A percentile compares a stretch with the other conserved stretches of the same genome.
Conservation (phyloP, 2,329 filamentous ascomycete species). For the Dactylellina drechsleri region DNA sequence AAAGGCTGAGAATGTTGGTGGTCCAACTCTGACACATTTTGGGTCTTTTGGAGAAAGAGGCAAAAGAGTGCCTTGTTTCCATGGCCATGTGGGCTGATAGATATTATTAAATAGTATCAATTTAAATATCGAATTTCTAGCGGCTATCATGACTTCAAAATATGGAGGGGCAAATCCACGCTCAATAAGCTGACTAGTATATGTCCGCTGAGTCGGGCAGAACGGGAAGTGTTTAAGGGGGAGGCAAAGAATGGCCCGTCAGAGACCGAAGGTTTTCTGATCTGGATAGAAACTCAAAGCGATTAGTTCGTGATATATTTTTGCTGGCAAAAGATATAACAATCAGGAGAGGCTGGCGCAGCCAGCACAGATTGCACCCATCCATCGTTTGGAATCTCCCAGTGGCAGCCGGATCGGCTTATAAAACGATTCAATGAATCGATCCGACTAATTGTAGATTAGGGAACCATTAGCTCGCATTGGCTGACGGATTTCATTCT, state of each 20-base stretch:
- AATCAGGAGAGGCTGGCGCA: conserved; percentile 50
- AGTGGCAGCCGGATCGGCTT: conserved; percentile 36
- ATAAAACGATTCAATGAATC: conserved; percentile 32
- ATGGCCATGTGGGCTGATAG: too few species aligned
- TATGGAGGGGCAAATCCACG: too few species aligned
- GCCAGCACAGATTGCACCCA: conserved; percentile 9
- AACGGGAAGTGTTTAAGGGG: neutral
- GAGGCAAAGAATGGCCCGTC: conserved; percentile 1
- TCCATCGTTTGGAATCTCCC: conserved; percentile 8
- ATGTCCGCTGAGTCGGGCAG: neutral
- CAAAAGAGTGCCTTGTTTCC: too few species aligned
- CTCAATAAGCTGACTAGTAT: neutral
- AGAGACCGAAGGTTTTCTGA: conserved; percentile 10
- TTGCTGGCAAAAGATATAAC: conserved; percentile 15
- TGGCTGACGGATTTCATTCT: conserved; percentile 47
- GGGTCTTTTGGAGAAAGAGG: too few species aligned
- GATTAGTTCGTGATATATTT: neutral
- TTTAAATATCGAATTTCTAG: too few species aligned
- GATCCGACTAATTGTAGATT: conserved; percentile 40
- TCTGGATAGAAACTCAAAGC: conserved; percentile 15
- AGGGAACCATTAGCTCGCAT: conserved; percentile 39
- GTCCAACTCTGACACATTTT: too few species aligned
- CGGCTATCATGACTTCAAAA: too few species aligned
- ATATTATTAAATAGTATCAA: too few species aligned
- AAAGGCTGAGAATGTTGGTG: too few species aligned